These are phyloP conservation scores for Rhododendron ovatum DNA, from an alignment of 148 eudicot genomes.

Conservation along the genomic window DNA sequence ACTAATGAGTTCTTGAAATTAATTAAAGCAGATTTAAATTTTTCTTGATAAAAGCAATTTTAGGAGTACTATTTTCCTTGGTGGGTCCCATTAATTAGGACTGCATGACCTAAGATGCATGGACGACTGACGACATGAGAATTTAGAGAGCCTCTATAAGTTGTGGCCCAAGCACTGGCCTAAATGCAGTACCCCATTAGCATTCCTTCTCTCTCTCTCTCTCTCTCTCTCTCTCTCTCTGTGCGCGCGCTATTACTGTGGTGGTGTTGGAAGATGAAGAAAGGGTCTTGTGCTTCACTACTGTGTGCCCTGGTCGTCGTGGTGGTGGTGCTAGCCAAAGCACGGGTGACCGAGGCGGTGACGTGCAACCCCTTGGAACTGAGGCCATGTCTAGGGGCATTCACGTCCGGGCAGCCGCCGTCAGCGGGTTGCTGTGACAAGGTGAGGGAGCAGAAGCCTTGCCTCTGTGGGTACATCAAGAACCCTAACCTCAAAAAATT, in stretches of 20 bases:
- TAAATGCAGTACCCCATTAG: too few relatives aligned
- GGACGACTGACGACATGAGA: too few relatives aligned
- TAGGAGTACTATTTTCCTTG: too few relatives aligned
- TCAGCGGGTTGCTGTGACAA: conserved; percentile 30
- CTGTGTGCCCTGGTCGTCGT: not conserved
- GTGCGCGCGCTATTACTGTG: not conserved
- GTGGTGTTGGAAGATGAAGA: not conserved
- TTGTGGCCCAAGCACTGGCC: too few relatives aligned
- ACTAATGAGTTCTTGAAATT: too few relatives aligned
- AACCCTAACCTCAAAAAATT: conserved; percentile 23
- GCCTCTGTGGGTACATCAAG: conserved; percentile 29
- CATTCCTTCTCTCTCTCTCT: not conserved
- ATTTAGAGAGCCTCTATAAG: too few relatives aligned
- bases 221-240: not conserved
- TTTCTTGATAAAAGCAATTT: too few relatives aligned
- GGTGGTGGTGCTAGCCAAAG: conserved; percentile 4
- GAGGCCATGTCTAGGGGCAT: conserved; percentile 25
- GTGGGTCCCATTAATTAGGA: too few relatives aligned
- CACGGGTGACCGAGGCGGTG: conserved; percentile 13
- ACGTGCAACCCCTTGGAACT: conserved; percentile 23
- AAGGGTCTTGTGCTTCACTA: not conserved
- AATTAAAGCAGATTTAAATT: too few relatives aligned
- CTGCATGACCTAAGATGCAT: too few relatives aligned
- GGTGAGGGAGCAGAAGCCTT: conserved; percentile 34
- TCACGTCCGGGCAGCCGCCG: conserved; percentile 14